phyloP scores from a whole-genome alignment of 169 alveolate species.

The Cryptosporidium ubiquitum region DNA sequence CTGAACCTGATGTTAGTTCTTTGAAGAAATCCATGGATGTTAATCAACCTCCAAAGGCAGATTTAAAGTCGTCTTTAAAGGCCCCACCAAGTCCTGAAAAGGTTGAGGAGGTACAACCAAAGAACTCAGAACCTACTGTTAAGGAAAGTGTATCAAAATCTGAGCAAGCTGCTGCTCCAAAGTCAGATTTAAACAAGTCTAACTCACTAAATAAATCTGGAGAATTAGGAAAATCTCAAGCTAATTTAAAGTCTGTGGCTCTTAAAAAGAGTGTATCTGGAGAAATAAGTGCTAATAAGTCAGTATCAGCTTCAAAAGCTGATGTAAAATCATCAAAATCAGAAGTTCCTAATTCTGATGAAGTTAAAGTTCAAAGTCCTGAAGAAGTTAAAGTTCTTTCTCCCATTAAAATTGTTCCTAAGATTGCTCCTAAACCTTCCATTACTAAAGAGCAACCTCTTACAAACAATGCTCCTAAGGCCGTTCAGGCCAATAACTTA shows the following conservation, averaged over 20 bases:
- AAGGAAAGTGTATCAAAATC: background rate
- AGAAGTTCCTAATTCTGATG: background rate
- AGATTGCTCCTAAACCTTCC: background rate
- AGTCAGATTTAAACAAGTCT: background rate
- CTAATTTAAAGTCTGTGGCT: background rate
- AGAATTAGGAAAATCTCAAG: background rate
- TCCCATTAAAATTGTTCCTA: conserved; percentile 1
- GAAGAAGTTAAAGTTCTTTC: background rate
- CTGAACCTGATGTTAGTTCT: background rate
- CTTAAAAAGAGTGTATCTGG: background rate
- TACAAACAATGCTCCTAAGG: conserved; percentile 8
- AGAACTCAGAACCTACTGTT: background rate
- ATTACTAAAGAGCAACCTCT: background rate
- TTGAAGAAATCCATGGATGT: background rate
- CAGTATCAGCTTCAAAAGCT: background rate
- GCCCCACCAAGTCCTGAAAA: background rate
- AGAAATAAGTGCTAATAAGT: background rate
- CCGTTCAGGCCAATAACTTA: background rate
- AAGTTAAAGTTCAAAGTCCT: background rate
- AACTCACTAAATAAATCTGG: background rate
- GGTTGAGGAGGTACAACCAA: background rate
- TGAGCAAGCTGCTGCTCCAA: background rate
- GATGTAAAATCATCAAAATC: background rate
- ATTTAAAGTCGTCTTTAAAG: background rate
- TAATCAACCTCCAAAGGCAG: background rate